Evolutionary conservation across 345 rosid genomes (phyloP), one percentile per base, ranked within the genome.

Genomic region (Mallotus nudiflorus): DNA sequence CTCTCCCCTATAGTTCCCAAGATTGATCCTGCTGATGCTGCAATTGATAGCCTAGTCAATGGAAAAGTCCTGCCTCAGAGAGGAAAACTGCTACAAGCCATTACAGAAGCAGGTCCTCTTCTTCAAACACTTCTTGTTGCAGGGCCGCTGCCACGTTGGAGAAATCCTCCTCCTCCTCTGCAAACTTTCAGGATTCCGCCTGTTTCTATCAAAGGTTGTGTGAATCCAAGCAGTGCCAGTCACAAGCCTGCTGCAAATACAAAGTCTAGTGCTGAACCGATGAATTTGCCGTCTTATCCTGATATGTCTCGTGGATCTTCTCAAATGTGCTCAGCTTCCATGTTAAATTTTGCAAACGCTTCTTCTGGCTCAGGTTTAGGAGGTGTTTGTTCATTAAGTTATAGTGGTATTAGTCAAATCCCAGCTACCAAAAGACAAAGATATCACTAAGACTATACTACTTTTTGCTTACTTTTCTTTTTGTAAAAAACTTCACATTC

Each of bases 111-210:
- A 2, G 96, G 95, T 0, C 99, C 98, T 56, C 90, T 96, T 35
- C 91, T 96, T 40, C 86, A 85, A 48, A 85, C 90, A 1, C 86
- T 92, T 44, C 85, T 91, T 2, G 87, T 92, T n/a, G 87, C 99
- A 0, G 99, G 97, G 25, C 98, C 91, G 0, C 89, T 96, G 54
- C 99, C 99, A 14, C 77, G 73, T 75, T 96, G 99, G 98, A 81
- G 96, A 66, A 92, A 96, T 49, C 99, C 98, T n/a, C 99, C 99
- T n/a, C 99, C 99, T 22, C 90, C 96, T 39, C 24, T 83, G 65
- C 87, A 87, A 19, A 46, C 85, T 1, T 80, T 90, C 70, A 87
- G 82, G 73, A 82, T 85, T 58, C 96, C 90, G 0, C 81, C 83
- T 2, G 79, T 87, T 74, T 78, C 88, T 2, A 79, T 82, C 53